A percentile compares a stretch with the other conserved stretches of the same genome.
These are phyloP conservation scores for Neurospora sp. DNA, from an alignment of 495 filamentous ascomycete genomes.

Conservation along the genomic window DNA sequence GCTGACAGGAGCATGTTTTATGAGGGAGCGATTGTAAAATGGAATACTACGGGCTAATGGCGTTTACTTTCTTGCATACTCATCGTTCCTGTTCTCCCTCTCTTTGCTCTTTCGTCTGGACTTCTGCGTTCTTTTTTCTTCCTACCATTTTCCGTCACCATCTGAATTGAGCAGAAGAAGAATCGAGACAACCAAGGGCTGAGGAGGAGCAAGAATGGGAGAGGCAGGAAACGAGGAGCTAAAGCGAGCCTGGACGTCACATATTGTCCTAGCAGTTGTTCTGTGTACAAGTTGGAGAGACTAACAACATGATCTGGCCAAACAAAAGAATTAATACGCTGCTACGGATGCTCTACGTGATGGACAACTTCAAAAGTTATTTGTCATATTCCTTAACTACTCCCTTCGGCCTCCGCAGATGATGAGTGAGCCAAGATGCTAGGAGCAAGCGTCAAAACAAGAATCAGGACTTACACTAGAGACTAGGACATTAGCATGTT, in stretches of 20 bases:
- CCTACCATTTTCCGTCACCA: neutral
- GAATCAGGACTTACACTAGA: neutral
- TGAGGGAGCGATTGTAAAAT: neutral
- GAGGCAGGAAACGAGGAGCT: neutral
- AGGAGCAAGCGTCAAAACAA: neutral
- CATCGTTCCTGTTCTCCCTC: neutral
- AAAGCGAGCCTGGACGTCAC: neutral
- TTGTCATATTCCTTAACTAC: neutral
- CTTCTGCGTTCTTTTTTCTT: neutral
- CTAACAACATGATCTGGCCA: neutral
- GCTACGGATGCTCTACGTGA: neutral
- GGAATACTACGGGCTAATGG: neutral
- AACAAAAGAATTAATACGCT: neutral
- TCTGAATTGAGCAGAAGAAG: neutral
- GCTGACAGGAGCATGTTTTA: neutral
- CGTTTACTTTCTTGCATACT: neutral
- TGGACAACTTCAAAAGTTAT: neutral
- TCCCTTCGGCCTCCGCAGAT: neutral
- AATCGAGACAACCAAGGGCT: neutral
- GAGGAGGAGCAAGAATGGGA: neutral
- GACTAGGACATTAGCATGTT: neutral
- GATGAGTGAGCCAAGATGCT: neutral
- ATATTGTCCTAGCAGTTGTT: neutral
- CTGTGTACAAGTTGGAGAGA: neutral
- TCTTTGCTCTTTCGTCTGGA: neutral